Evolutionary conservation across 805 yeast species (phyloP), one percentile per base, ranked within the genome.

Genomic region (Metschnikowia gruessii): DNA sequence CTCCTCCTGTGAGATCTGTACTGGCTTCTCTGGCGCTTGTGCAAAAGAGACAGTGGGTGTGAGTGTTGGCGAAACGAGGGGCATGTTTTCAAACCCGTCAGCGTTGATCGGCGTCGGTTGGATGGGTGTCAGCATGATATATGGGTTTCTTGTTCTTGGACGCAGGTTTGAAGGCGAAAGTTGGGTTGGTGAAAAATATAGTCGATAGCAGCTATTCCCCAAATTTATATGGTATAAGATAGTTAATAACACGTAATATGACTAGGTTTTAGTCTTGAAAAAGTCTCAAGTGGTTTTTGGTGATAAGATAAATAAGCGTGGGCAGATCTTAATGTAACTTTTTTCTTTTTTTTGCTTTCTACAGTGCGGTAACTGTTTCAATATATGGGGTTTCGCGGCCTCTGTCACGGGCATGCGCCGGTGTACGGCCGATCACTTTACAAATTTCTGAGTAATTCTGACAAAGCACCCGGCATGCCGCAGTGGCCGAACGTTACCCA

Each of bases 1-100:
- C 30, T 62, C 61, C 24, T 54, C 61, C 19, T 62, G 65, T 7
- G 55, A 45, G 19, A 57, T 40, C 21, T 39, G 36, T 10, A 48
- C 48, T 11, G 58, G 59, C 33, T 29, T 22, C 33, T 48, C 45
- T 10, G 57, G 58, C 18, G 37, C 18, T 13, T 18, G 37, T 9
- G 47, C 39, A 7, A 42, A 15, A 24, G 31, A 13, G 8, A 22
- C 29, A 3, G 51, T 43, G 4, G 59, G 59, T 24, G 59, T 51
- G 26, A 46, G 49, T 21, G 52, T 43, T 4, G 60, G 60, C 26
- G 56, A 52, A 15, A 56, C 54, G 3, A 56, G 43, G 11, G 60
- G 60, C 57, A 56, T 56, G 33, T 40, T 48, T 10, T 44, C 50
- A 35, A 54, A 52, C 24, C 31, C 40, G 19, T 42, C 36, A 11